Evolutionary conservation across 129 eudicot genomes (phyloP).

Genomic region (Flaveria brownii): DNA sequence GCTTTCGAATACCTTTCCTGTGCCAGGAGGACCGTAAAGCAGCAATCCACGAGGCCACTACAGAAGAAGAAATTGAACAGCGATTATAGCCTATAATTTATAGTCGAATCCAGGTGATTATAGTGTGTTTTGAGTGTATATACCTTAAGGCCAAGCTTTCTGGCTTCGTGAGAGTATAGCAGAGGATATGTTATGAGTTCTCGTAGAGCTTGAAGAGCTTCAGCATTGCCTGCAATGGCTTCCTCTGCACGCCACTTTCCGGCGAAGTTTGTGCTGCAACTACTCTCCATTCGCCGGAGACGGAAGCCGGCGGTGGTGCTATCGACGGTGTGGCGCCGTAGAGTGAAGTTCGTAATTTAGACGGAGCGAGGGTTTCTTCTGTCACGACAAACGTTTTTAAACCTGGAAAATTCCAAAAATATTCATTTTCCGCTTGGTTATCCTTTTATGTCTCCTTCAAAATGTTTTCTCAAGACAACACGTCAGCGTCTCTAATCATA

Average conservation of each 20-base stretch:
- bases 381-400: too few species aligned
- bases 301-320: conserved; percentile 16
- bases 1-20: conserved; percentile 68
- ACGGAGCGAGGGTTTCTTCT: neutral
- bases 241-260: conserved; percentile 70
- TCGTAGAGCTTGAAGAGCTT: conserved; percentile 81
- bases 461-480: too few species aligned
- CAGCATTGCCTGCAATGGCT: conserved; percentile 74
- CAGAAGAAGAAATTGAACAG: neutral
- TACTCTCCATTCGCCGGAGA: conserved; percentile 34
- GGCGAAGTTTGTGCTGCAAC: conserved; percentile 34
- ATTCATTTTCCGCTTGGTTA: too few species aligned
- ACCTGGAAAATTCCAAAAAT: too few species aligned
- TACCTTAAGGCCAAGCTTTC: conserved; percentile 70
- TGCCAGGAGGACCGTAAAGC: conserved; percentile 94
- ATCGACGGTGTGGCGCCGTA: conserved; percentile 1
- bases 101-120: neutral
- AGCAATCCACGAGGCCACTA: conserved; percentile 95
- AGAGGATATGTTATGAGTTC: conserved; percentile 80
- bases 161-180: conserved; percentile 54
- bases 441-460: too few species aligned
- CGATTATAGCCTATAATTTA: neutral
- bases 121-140: neutral
- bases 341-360: conserved; percentile 1
- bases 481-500: too few species aligned